A percentile compares a stretch with the other conserved stretches of the same genome.
Conservation (phyloP, 495 filamentous ascomycete species). For the Sporormia fimetaria region DNA sequence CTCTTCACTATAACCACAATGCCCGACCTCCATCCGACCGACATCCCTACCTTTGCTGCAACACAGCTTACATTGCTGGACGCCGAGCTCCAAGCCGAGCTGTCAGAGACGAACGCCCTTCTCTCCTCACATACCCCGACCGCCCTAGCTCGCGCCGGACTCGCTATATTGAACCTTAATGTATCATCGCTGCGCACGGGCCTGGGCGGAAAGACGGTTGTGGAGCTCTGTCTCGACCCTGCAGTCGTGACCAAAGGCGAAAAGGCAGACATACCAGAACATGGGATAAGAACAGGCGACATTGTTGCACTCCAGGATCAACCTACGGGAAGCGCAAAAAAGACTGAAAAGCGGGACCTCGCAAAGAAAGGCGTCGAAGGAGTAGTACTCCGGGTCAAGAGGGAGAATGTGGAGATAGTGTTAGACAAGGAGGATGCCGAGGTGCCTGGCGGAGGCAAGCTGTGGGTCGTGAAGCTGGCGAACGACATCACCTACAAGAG, state of each 20-base stretch:
- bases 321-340: conserved; percentile 56
- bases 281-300: conserved; percentile 80
- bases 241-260: conserved; percentile 40
- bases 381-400: conserved; percentile 61
- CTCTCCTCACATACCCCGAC: conserved; percentile 58
- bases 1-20: conserved; percentile 6
- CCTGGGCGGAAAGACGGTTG: conserved; percentile 72
- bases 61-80: conserved; percentile 69
- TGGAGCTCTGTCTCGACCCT: conserved; percentile 66
- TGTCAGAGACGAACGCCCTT: conserved; percentile 58
- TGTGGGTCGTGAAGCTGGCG: conserved; percentile 76
- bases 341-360: conserved; percentile 55
- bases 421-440: conserved; percentile 62
- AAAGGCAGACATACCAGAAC: conserved; percentile 50
- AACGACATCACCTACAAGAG: conserved; percentile 88
- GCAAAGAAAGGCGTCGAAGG: conserved; percentile 59
- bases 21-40: conserved; percentile 25
- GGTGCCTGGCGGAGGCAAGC: conserved; percentile 47
- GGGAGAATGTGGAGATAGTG: conserved; percentile 50
- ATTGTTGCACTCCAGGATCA: conserved; percentile 74
- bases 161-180: conserved; percentile 72
- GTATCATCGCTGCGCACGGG: conserved; percentile 79
- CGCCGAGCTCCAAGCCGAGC: conserved; percentile 67
- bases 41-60: conserved; percentile 64
- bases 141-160: conserved; percentile 69